phyloP scores from a whole-genome alignment of 805 yeast species.

The Priceomyces castillae region DNA sequence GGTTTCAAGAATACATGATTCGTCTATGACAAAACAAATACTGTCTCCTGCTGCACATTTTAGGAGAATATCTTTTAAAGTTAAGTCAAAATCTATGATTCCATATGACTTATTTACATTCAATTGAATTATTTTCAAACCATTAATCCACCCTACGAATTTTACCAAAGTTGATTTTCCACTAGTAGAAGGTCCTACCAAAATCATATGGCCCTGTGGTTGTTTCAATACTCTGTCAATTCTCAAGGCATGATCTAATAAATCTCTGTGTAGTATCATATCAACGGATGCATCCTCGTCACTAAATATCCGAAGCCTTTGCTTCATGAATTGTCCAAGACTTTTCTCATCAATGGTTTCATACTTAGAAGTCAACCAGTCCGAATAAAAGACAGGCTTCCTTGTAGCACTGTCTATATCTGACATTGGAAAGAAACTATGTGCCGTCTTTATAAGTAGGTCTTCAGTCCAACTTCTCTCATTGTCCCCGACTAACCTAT shows the following conservation, averaged over 20 bases:
- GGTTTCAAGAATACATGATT: slow-evolving; percentile 70
- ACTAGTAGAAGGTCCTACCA: slow-evolving; percentile 78
- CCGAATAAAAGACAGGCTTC: slow-evolving; percentile 63
- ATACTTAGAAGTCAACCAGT: slow-evolving; percentile 70
- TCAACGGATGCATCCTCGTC: slow-evolving; percentile 72
- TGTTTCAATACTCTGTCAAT: slow-evolving; percentile 81
- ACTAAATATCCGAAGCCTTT: slow-evolving; percentile 65
- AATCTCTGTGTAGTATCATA: slow-evolving; percentile 63
- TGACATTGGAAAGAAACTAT: slow-evolving; percentile 45
- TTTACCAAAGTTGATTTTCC: slow-evolving; percentile 75
- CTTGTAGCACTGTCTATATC: slow-evolving; percentile 33
- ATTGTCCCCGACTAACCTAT: slow-evolving; percentile 50
- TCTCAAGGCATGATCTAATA: slow-evolving; percentile 71
- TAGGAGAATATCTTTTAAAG: slow-evolving; percentile 52
- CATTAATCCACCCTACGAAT: slow-evolving; percentile 92
- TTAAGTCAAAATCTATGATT: slow-evolving; percentile 63
- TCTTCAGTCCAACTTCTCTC: slow-evolving; percentile 52
- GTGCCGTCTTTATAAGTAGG: slow-evolving; percentile 29
- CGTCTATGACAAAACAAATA: slow-evolving; percentile 74
- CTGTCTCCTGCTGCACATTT: slow-evolving; percentile 52
- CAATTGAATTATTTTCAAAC: slow-evolving; percentile 59
- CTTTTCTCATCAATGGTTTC: slow-evolving; percentile 49
- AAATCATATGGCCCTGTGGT: slow-evolving; percentile 84
- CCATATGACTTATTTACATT: slow-evolving; percentile 53
- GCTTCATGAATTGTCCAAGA: slow-evolving; percentile 53